These are phyloP conservation scores for Tausonia pullulans DNA, from an alignment of 1,284 basidiomycete genomes.

Conservation along the genomic window DNA sequence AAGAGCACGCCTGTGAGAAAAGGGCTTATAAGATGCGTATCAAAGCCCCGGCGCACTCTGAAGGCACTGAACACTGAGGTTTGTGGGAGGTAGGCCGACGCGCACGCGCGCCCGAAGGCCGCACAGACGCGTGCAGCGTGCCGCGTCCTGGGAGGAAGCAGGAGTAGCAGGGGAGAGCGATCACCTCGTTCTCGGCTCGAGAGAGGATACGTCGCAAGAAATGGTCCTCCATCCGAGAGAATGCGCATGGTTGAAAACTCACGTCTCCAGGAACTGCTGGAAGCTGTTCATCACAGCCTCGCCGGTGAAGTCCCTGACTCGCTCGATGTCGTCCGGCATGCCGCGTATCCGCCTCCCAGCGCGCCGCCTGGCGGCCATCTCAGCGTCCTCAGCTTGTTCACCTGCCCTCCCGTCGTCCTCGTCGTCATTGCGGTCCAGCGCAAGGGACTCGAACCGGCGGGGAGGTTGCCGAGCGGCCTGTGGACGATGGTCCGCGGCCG, in stretches of 20 bases:
- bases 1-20: too few species aligned
- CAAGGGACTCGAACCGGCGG: conserved; percentile 2
- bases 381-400: conserved; percentile 1
- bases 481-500: background rate
- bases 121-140: too few species aligned
- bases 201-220: background rate
- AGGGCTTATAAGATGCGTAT: background rate
- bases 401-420: background rate
- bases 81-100: background rate
- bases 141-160: too few species aligned
- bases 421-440: background rate
- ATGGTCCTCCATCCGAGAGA: conserved; percentile 9
- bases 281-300: conserved; percentile 87
- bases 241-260: conserved; percentile 29
- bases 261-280: conserved; percentile 82
- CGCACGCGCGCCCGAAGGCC: background rate
- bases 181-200: background rate
- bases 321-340: conserved; percentile 53
- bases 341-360: background rate
- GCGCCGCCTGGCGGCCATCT: background rate
- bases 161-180: too few species aligned
- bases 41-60: background rate
- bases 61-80: background rate
- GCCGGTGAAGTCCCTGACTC: conserved; percentile 83
- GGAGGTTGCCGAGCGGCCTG: background rate